phyloP scores from a whole-genome alignment of 306 rosid genomes.

The Gleditsia sinensis region DNA sequence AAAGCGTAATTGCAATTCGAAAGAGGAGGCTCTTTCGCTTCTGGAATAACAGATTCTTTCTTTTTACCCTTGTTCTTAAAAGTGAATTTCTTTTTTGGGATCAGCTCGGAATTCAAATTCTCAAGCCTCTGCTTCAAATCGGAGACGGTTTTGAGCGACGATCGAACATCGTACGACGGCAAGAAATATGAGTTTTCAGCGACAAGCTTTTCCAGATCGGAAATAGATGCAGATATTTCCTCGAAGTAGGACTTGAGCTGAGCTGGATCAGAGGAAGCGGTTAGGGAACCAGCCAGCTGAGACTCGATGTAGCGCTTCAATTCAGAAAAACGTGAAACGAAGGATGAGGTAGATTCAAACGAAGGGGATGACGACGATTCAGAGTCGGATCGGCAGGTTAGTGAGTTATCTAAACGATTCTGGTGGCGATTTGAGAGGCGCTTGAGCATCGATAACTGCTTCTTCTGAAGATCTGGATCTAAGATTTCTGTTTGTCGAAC shows the following conservation, averaged over 20 bases:
- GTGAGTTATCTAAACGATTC: slow-evolving; percentile 48
- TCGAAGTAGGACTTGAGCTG: slow-evolving; percentile 58
- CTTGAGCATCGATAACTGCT: slow-evolving; percentile 72
- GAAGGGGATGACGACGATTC: slow-evolving; percentile 46
- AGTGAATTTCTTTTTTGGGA: slow-evolving; percentile 78
- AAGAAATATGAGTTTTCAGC: slow-evolving; percentile 75
- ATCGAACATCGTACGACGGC: slow-evolving; percentile 79
- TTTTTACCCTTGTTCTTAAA: slow-evolving; percentile 62
- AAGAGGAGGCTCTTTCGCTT: slow-evolving; percentile 29
- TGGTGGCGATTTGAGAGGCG: slow-evolving; percentile 76
- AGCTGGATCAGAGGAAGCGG: slow-evolving; percentile 36
- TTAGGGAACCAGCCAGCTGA: slow-evolving; percentile 46
- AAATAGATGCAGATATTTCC: slow-evolving; percentile 62
- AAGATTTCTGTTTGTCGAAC: slow-evolving; percentile 16
- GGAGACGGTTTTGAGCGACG: slow-evolving; percentile 68
- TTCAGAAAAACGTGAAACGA: slow-evolving; percentile 60
- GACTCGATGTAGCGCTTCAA: slow-evolving; percentile 60
- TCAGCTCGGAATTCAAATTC: slow-evolving; percentile 43
- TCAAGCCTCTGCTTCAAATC: slow-evolving; percentile 64
- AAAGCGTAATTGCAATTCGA: not conserved
- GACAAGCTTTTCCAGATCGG: slow-evolving; percentile 75
- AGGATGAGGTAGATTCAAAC: slow-evolving; percentile 57
- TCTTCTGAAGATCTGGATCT: slow-evolving; percentile 51
- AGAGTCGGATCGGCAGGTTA: slow-evolving; percentile 37
- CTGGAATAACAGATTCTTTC: slow-evolving; percentile 41